These are phyloP conservation scores for Mucor piriformis DNA, from an alignment of 371 early-diverging fungal species.

Conservation along the genomic window DNA sequence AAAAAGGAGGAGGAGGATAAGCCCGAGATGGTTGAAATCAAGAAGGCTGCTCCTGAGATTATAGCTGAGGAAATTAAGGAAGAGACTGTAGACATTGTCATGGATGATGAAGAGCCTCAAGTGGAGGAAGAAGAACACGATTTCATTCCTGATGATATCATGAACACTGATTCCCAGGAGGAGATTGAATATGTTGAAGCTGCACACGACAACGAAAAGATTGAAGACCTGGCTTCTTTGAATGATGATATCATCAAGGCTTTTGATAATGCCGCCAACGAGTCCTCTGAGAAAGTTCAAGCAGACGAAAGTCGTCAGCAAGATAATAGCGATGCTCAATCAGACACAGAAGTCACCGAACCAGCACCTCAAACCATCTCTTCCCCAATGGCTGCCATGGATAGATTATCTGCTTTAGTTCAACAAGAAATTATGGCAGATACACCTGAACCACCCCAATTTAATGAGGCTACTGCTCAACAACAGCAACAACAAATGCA, in stretches of 20 bases:
- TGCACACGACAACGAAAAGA: conserved; percentile 1
- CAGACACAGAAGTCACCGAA: background rate
- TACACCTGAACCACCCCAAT: conserved; percentile 19
- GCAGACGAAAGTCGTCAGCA: conserved; percentile 7
- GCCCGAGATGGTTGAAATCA: conserved; percentile 13
- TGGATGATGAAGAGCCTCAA: background rate
- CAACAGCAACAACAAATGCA: conserved; percentile 5
- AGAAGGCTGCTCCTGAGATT: background rate
- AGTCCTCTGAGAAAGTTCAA: conserved; percentile 13
- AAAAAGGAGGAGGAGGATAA: background rate
- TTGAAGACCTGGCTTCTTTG: conserved; percentile 16
- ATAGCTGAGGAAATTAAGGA: background rate
- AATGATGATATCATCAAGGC: conserved; percentile 36
- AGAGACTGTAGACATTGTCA: background rate
- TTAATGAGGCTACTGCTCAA: background rate
- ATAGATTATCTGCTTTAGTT: conserved; percentile 30
- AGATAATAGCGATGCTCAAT: background rate
- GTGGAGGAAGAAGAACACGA: background rate
- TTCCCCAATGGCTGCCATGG: conserved; percentile 39
- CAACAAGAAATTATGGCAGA: conserved; percentile 30
- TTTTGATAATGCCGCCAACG: conserved; percentile 25
- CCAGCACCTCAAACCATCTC: conserved; percentile 1
- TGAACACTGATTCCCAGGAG: background rate
- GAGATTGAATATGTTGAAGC: background rate
- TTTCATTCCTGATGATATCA: conserved; percentile 4